Evolutionary conservation across 1,284 basidiomycete genomes (phyloP).

Genomic region (Fomitopsis palustris): DNA sequence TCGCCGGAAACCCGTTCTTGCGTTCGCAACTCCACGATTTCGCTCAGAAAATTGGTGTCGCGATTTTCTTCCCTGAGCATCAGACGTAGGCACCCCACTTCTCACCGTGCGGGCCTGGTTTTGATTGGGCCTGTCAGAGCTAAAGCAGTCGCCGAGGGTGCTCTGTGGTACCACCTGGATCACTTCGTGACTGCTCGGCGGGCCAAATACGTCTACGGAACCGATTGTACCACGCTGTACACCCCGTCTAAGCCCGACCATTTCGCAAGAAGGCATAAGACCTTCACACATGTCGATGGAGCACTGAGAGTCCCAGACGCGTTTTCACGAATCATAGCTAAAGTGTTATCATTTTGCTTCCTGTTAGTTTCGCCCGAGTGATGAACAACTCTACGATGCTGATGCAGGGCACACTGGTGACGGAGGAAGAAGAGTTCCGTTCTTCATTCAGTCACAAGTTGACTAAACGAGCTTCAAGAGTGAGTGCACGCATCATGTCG

Average conservation of each 20-base stretch:
- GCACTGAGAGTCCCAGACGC: slow-evolving; percentile 25
- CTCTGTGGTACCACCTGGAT: slow-evolving; percentile 33
- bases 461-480: slow-evolving; percentile 24
- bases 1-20: background rate
- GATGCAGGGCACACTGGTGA: slow-evolving; percentile 31
- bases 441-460: slow-evolving; percentile 29
- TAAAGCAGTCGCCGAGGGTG: slow-evolving; percentile 35
- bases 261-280: slow-evolving; percentile 18
- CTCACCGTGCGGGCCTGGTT: background rate
- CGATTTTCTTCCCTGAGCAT: background rate
- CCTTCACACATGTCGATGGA: slow-evolving; percentile 28
- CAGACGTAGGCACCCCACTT: background rate
- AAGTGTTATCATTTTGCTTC: slow-evolving; percentile 21
- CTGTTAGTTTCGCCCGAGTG: background rate
- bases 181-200: slow-evolving; percentile 32
- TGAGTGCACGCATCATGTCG: slow-evolving; percentile 30
- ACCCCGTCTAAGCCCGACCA: slow-evolving; percentile 30
- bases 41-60: background rate
- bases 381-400: background rate
- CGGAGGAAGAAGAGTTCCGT: slow-evolving; percentile 38
- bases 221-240: slow-evolving; percentile 24
- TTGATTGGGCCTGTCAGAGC: slow-evolving; percentile 10
- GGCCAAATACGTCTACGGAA: slow-evolving; percentile 33
- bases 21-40: background rate
- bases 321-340: slow-evolving; percentile 32